Conservation (phyloP, 805 yeast species). For the Candida argentea region DNA sequence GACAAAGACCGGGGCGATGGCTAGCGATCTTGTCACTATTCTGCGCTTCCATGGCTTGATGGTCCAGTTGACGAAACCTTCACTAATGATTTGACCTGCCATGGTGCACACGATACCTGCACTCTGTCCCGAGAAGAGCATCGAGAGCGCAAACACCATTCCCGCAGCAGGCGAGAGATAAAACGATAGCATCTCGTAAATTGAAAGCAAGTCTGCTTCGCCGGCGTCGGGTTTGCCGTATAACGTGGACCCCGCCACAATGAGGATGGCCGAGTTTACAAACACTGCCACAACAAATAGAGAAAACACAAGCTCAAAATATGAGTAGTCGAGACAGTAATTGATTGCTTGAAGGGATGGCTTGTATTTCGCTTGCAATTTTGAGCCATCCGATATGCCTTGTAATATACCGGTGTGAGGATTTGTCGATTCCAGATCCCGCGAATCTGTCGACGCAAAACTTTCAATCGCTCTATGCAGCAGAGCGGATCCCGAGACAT, state of each 20-base stretch:
- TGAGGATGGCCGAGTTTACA: slow-evolving; percentile 34
- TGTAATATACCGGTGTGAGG: slow-evolving; percentile 11
- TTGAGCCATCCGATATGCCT: slow-evolving; percentile 19
- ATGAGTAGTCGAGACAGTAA: slow-evolving; percentile 31
- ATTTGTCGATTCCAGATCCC: slow-evolving; percentile 4
- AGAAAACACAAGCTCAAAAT: slow-evolving; percentile 29
- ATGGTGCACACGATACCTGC: slow-evolving; percentile 40
- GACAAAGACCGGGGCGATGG: slow-evolving; percentile 31
- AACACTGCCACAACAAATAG: slow-evolving; percentile 33
- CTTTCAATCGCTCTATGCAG: slow-evolving; percentile 1
- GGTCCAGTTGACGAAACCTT: slow-evolving; percentile 37
- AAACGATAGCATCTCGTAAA: slow-evolving; percentile 32
- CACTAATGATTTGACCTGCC: slow-evolving; percentile 39
- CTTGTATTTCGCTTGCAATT: slow-evolving; percentile 22
- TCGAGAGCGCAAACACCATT: slow-evolving; percentile 32
- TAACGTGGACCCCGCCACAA: slow-evolving; percentile 35
- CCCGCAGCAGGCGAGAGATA: slow-evolving; percentile 38
- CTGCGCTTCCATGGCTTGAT: slow-evolving; percentile 34
- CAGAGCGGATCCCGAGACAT: slow-evolving; percentile 6
- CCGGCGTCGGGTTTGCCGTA: slow-evolving; percentile 35
- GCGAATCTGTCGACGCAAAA: neutral
- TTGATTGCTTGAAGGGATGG: slow-evolving; percentile 34
- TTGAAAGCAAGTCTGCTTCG: slow-evolving; percentile 35
- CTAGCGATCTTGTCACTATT: slow-evolving; percentile 29
- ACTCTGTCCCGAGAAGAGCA: slow-evolving; percentile 37